Percentiles rank a stretch among this genome's conserved stretches.
Conservation (phyloP, 768 basidiomycete species). For the Hydnum rufescens region DNA sequence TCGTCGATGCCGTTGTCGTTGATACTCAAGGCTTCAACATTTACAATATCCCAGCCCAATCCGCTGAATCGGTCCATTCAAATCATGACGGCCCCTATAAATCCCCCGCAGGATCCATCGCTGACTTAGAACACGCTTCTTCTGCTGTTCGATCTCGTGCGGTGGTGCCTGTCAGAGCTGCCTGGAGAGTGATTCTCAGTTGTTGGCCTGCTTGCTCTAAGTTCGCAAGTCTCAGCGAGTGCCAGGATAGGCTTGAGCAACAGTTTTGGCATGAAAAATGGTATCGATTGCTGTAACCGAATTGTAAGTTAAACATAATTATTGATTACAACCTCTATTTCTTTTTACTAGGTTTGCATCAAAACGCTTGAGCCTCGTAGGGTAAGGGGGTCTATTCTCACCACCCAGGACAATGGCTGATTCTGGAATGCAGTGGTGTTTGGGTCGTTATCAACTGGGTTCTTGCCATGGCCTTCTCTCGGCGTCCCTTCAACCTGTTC, state of each 20-base stretch:
- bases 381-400: not conserved
- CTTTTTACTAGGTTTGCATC: not conserved
- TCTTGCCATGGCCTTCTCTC: slow-evolving; percentile 8
- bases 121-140: not conserved
- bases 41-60: slow-evolving; percentile 1
- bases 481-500: slow-evolving; percentile 6
- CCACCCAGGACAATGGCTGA: not conserved
- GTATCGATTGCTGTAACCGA: not conserved
- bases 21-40: slow-evolving; percentile 7
- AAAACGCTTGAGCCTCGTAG: not conserved
- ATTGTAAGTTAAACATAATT: not conserved
- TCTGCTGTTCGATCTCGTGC: too few relatives aligned
- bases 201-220: not conserved
- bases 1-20: slow-evolving; percentile 10
- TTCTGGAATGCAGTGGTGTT: slow-evolving; percentile 1
- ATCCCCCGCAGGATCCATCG: too few relatives aligned
- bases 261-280: not conserved
- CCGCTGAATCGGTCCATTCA: too few relatives aligned
- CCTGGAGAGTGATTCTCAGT: too few relatives aligned
- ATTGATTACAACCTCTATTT: not conserved
- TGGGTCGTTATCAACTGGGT: not conserved
- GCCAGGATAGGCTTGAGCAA: not conserved
- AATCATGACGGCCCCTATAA: too few relatives aligned
- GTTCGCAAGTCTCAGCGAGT: not conserved
- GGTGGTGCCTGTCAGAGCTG: too few relatives aligned